Evolutionary conservation across 2,329 filamentous ascomycete genomes (phyloP), one percentile per base, ranked within the genome.

Genomic region (Camillea tinctor): DNA sequence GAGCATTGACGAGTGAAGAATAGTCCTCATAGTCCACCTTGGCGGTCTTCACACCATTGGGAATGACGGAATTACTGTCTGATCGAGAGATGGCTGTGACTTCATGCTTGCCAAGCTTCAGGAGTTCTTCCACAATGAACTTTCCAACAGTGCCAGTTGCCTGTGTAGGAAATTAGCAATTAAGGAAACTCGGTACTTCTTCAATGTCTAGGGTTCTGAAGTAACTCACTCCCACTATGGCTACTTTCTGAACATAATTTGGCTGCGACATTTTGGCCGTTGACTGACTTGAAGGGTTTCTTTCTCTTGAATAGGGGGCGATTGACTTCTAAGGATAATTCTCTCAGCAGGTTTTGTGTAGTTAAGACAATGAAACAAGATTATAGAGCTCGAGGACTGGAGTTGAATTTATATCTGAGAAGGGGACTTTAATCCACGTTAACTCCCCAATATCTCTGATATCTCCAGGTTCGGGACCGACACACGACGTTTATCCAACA

Each of bases 51-150:
- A 83, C 75, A 15, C 80, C 80, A 1, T 74, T 62, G 2, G 84
- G 82, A 3, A 84, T 66, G 17, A 66, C 72, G 62, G 69, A 75
- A 1, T 63, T 61, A 68, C 80, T 81, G 53, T 70, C 75, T 22
- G 68, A 67, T 24, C 83, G 81, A 11, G 80, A 79, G 22, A 84
- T 71, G 19, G 80, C 83, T 0, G 82, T 85, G 26, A 86, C 73
- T 13, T 71, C 76, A 66, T 85, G 82, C 62, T 77, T 81, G 48
- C 80, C 80, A 1, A 75, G 77, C 13, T 76, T 67, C 3, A 84
- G 68, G 0, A 86, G 77, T 4, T 71, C 72, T 4, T 71, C 63
- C 1, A 75, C 66, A 20, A 83, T 71, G 57, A 74, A 66, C 3
- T 66, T 68, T 22, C 79, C 79, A 54, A 81, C 65, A 8, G 68